Base-by-base conservation (phyloP, 2,329 filamentous ascomycete genomes). In the Paraconiothyrium sp. region DNA sequence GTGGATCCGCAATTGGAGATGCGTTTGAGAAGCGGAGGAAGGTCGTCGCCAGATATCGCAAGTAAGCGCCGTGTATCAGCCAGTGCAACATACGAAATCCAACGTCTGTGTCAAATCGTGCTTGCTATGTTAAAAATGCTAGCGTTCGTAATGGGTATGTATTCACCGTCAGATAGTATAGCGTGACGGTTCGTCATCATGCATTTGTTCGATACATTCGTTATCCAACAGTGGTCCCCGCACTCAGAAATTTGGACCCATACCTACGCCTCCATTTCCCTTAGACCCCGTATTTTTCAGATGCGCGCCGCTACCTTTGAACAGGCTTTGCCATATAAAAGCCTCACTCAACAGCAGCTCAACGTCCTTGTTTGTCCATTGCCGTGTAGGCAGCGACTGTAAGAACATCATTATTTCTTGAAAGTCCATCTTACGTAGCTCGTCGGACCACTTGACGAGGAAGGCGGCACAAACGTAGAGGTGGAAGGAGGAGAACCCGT, bases 371-470 rank as follows among this genome's bases (percentile, higher is more conserved):
- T 97, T 95, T 1, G 93, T 97, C 95, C 95, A 99, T 58, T 90
- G 87, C 70, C 91, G 90, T 7, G 96, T 99, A 3, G 96, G 95
- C 60, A 99, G 83, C 48, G 93, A 92, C 81, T 99, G 95, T 58
- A 99, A 83, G 76, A 99, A 99, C 94, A 99, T 99, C 94, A 99
- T 97, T 62, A 97, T 90, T 79, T 97, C 94, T 82, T 98, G 88
- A 68, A 98, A 98, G 78, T 99, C 95, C 94, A 98, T 98, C 78
- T 93, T 95, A 63, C 94, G 86, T 49, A 99, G 85, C 77, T 96
- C 93, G 69, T 95, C 91, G 7, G 94, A 97, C 96, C 96, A 99
- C 79, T 99, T 99, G 57, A 98, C 95, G 30, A 99, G 84, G 76
- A 99, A 98, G 5, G 95, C 95, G 27, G 95, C 95, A 78, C 96